phyloP scores from a whole-genome alignment of 2,329 filamentous ascomycete genomes.

The Lasiodiplodia sp. region DNA sequence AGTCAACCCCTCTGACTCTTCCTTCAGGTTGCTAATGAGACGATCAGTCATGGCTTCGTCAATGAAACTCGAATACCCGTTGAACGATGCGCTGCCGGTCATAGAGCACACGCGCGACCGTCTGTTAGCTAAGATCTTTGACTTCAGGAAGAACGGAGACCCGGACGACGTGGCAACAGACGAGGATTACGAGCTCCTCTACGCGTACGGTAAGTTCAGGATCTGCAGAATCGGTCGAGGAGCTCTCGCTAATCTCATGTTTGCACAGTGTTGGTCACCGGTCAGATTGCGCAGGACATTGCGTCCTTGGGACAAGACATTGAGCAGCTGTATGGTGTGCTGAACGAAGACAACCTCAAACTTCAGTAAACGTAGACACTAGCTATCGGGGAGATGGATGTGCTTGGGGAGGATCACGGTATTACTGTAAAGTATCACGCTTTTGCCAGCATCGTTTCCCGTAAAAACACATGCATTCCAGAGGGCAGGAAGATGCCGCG shows the following conservation, averaged over 20 bases:
- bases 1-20: slow-evolving; percentile 37
- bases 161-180: slow-evolving; percentile 64
- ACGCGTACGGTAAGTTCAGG: slow-evolving; percentile 77
- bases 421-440: neutral
- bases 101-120: slow-evolving; percentile 82
- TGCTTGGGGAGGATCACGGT: neutral
- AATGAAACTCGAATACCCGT: slow-evolving; percentile 91
- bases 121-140: slow-evolving; percentile 84
- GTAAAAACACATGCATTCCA: neutral
- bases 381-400: neutral
- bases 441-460: neutral
- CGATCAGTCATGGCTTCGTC: slow-evolving; percentile 80
- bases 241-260: slow-evolving; percentile 29
- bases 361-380: slow-evolving; percentile 49
- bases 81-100: slow-evolving; percentile 87
- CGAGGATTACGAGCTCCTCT: slow-evolving; percentile 87
- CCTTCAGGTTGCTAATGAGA: neutral
- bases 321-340: slow-evolving; percentile 65
- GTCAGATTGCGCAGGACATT: slow-evolving; percentile 65
- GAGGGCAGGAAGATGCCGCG: neutral
- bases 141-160: slow-evolving; percentile 76
- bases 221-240: neutral
- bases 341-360: slow-evolving; percentile 68
- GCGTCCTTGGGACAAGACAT: slow-evolving; percentile 61
- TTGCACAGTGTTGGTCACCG: slow-evolving; percentile 65